Evolutionary conservation across 2,329 filamentous ascomycete species (phyloP), one percentile per base, ranked within the genome.

Genomic region (Fusarium sp.): DNA sequence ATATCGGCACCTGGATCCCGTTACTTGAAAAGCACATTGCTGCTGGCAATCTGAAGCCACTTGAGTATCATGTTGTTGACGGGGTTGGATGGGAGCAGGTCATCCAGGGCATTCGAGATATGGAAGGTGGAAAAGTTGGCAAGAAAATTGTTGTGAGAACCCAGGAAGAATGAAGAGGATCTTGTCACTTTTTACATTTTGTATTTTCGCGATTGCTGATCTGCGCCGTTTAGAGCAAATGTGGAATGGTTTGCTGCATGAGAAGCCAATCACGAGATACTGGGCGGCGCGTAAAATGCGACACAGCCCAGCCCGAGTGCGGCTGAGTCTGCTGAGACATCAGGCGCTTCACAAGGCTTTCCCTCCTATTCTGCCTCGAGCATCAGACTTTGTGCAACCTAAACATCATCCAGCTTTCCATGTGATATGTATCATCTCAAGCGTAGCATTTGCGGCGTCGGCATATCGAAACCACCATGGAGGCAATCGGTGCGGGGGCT

Each of bases 61-160:
- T 79, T 13, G 73, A 77, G 15, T 68, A 75, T 51, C 53, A 78
- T 18, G 50, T 77, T 15, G 58, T 64, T 14, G 60, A 75, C 22
- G 77, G 73, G 0, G 30, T 58, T 5, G 78, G 78, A 3, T 81
- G 77, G 78, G 75, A 78, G 5, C 72, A 75, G 22, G 61, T 75
- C 9, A 78, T 74, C 1, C 58, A 78, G 26, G 71, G 61, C 5
- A 71, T 74, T 8, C 68, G 75, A 9, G 70, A 77, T 12, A 39
- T 73, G 14, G 61, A 75, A 35, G 14, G 35, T 6, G 78, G 78
- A 4, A 75, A 78, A 58, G 41, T 62, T 14, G 55, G 50, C 3
- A 80, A 78, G 66, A 80, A 80, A 70, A 62, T 78, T 38, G 74
- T 80, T 15, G 76, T 79, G 11, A 69, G 50, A 22, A 55, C 55